Evolutionary conservation across 176 grass and related monocot species (phyloP), one percentile per base, ranked within the genome.

Genomic region (Musa itinerans): DNA sequence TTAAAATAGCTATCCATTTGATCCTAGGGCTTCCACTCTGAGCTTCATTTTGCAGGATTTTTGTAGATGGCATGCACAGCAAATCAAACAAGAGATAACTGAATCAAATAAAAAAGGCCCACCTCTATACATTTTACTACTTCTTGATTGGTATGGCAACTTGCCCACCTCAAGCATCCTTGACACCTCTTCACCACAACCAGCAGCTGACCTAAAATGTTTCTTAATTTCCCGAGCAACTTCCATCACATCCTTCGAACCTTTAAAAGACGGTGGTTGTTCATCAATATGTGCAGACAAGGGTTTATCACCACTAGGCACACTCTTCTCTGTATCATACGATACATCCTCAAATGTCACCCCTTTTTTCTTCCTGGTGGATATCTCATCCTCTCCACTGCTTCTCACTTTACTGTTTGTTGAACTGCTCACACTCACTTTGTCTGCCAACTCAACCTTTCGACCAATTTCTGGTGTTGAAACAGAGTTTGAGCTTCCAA

Each of bases 141-240:
- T 85, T 24, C 74, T 72, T 9, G 74, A 25, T 24, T 13, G 70
- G 68, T 81, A 85, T 49, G 78, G 86, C 74, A 85, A 53, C 85
- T 92, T 95, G 17, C 83, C 81, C 62, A 95, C 88, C 86, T 99
- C 91, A 52, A 99, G 91, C 34, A 89, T 72, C 76, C 29, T 78
- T 11, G 91, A 84, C 50, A 94, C 84, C 61, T 89, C 89, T 79
- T 79, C 57, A 2, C 84, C 83, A 25, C 70, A 89, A 68, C 75
- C 76, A 58, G 82, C 53, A 0, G 83, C 86, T 22, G 63, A 78
- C 12, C 83, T 63, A 23, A 99, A 99, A 34, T 70, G 71, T 48
- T 71, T 81, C 62, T 87, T 92, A 52, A 99, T 73, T 65, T 89
- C 86, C 1, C 86, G 16, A 51, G 92, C 85, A 0, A 88, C 86